These are phyloP conservation scores for Calcarisporium arbuscula DNA, from an alignment of 2,329 filamentous ascomycete genomes.

Conservation along the genomic window DNA sequence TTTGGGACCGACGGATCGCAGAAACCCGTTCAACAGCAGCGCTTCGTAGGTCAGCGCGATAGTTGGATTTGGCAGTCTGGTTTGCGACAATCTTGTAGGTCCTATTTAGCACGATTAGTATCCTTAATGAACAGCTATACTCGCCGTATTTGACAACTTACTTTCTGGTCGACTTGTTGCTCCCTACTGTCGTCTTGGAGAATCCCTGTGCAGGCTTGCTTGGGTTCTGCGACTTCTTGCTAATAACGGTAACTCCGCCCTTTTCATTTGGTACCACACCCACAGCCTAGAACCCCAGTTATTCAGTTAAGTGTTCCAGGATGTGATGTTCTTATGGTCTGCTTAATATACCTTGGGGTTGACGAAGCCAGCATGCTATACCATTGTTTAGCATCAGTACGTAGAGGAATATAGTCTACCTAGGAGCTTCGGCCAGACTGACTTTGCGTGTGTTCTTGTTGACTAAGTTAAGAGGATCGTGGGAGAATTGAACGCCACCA, in stretches of 20 bases:
- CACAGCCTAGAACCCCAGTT: slow-evolving; percentile 57
- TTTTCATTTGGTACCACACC: slow-evolving; percentile 71
- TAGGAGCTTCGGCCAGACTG: slow-evolving; percentile 13
- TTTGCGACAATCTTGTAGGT: slow-evolving; percentile 85
- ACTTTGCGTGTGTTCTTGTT: slow-evolving; percentile 94
- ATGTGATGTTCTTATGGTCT: no score
- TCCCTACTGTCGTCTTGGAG: slow-evolving; percentile 62
- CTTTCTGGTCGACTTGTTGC: slow-evolving; percentile 71
- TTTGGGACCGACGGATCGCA: slow-evolving; percentile 75
- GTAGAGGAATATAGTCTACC: background rate
- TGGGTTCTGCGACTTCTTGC: slow-evolving; percentile 71
- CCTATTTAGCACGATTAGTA: slow-evolving; percentile 43
- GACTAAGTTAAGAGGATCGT: slow-evolving; percentile 86
- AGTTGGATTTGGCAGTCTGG: slow-evolving; percentile 74
- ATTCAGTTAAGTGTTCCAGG: slow-evolving; percentile 14
- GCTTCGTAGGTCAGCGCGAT: slow-evolving; percentile 73
- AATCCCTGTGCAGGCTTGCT: slow-evolving; percentile 67
- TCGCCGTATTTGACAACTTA: no score
- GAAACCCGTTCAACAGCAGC: slow-evolving; percentile 80
- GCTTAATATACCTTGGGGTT: slow-evolving; percentile 94
- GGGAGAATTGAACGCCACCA: slow-evolving; percentile 84
- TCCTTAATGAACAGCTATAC: no score
- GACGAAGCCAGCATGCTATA: slow-evolving; percentile 81
- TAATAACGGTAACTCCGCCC: slow-evolving; percentile 72
- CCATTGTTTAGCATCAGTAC: slow-evolving; percentile 26